Percentiles rank a stretch among this genome's conserved stretches.
phyloP scores from a whole-genome alignment of 345 rosid species.

The Moringa oleifera region DNA sequence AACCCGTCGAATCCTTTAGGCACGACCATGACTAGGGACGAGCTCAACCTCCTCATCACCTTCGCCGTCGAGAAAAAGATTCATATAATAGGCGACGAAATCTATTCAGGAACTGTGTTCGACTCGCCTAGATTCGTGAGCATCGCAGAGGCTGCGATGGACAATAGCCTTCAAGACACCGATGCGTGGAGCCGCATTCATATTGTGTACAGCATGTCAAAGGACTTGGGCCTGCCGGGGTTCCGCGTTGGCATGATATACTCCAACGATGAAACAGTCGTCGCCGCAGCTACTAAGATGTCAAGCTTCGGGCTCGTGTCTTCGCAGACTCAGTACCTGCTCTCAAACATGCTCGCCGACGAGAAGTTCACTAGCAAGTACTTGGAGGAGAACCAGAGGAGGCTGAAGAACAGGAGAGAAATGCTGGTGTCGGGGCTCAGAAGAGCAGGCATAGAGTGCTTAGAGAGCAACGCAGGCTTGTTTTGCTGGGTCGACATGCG shows the following conservation, averaged over 20 bases:
- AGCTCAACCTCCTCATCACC: slow-evolving; percentile 46
- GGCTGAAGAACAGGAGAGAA: slow-evolving; percentile 52
- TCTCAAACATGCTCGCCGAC: slow-evolving; percentile 56
- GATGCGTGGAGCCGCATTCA: slow-evolving; percentile 47
- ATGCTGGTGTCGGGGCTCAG: slow-evolving; percentile 50
- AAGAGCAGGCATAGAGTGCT: slow-evolving; percentile 46
- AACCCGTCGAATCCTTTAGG: slow-evolving; percentile 94
- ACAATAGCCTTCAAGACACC: slow-evolving; percentile 24
- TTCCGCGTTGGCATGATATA: slow-evolving; percentile 84
- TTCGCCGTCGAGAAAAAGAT: slow-evolving; percentile 41
- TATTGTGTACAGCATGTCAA: slow-evolving; percentile 75
- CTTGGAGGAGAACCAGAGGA: slow-evolving; percentile 45
- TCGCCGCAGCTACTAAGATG: slow-evolving; percentile 78
- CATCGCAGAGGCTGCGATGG: slow-evolving; percentile 41
- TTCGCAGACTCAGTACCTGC: slow-evolving; percentile 71
- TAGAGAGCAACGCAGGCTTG: slow-evolving; percentile 67
- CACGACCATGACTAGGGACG: slow-evolving; percentile 51
- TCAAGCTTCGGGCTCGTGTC: slow-evolving; percentile 89
- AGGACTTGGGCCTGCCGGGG: slow-evolving; percentile 86
- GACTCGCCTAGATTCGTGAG: slow-evolving; percentile 50
- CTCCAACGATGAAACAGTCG: slow-evolving; percentile 52
- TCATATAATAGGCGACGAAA: slow-evolving; percentile 78
- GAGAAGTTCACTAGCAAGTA: slow-evolving; percentile 49
- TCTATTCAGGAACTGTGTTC: slow-evolving; percentile 73
- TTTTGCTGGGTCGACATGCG: slow-evolving; percentile 94